Conservation (phyloP, 768 basidiomycete species). For the Mycena maculata region DNA sequence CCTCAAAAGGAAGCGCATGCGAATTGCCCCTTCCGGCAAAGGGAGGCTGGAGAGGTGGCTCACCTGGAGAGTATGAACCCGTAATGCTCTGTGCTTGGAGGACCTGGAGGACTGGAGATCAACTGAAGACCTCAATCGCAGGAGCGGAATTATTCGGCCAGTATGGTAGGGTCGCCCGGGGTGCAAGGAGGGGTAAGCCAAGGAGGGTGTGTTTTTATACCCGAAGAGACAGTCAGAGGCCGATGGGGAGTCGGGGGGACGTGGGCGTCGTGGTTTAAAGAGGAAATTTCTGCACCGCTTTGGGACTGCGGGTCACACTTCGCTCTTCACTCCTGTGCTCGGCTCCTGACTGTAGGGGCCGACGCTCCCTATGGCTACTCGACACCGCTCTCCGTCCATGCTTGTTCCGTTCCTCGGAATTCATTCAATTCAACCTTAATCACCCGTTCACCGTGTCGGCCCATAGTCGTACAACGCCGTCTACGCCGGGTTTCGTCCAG, state of each 20-base stretch:
- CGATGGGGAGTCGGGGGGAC: conserved; percentile 24
- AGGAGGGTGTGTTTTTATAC: conserved; percentile 18
- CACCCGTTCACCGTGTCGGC: too few species aligned
- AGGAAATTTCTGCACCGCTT: neutral
- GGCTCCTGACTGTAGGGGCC: neutral
- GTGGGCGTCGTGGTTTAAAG: conserved; percentile 19
- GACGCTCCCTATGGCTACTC: neutral
- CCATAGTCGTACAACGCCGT: too few species aligned
- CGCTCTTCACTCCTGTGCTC: neutral
- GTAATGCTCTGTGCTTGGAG: neutral
- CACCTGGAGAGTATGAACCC: conserved; percentile 12
- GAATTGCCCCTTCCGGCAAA: neutral
- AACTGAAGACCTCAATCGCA: conserved; percentile 4
- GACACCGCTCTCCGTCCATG: neutral
- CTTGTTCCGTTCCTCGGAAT: conserved; percentile 2
- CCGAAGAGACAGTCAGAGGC: conserved; percentile 1
- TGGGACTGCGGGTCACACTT: neutral
- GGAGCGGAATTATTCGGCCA: conserved; percentile 24
- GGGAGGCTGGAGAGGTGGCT: neutral
- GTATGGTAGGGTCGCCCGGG: conserved; percentile 8
- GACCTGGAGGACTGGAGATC: neutral
- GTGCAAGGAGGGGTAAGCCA: conserved; percentile 1
- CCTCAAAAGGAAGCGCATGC: neutral
- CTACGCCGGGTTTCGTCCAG: too few species aligned
- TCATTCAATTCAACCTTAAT: conserved; percentile 2